Base-by-base conservation (phyloP, 108 stramenopile species). In the Skeletonema grethae region DNA sequence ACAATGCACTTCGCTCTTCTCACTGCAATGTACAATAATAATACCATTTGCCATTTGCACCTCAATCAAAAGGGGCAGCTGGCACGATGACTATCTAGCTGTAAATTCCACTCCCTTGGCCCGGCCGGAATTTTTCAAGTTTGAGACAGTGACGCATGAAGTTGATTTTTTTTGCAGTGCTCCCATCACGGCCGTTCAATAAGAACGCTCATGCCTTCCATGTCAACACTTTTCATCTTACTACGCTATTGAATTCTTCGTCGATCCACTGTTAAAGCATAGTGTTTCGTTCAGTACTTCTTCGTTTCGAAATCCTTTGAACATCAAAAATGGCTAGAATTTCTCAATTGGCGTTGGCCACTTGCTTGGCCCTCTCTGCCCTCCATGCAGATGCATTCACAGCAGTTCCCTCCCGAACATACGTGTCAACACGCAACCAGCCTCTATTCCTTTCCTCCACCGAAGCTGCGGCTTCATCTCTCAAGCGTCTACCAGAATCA, bases 401-500 rank as follows among this genome's bases (percentile, higher is more conserved):
- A 20, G 50, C 50, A 22, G 50, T 53, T 24, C 58, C 28, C 24
- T 36, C 24, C 67, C 15, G 7, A 50, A 31, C 48, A 25, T 65
- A 31, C 48, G 28, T 31, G 15, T 32, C 68, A 58, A 35, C 59
- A 35, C 55, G 13, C 41, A 50, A 53, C 20, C 29, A 32, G 13
- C 69, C 35, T 15, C 69, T 70, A 18, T 30, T 45, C 67, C 30
- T 63, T 46, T 67, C 72, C 7, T 35, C 65, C 11, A 58, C 69
- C 13, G 56, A 76, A 20, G 61, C 12, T 13, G 41, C 29, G 11
- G 6, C 67, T 36, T 61, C 88, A 30, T 87, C 87, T 38, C 76
- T 91, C 69, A 74, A 81, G 60, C 84, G 84, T 24, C 79, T 89
- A 16, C 90, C 90, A 30, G 78, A 90, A 28, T 87, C 86, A 67